phyloP scores from a whole-genome alignment of 805 yeast species.

The Spathaspora hagerdaliae region DNA sequence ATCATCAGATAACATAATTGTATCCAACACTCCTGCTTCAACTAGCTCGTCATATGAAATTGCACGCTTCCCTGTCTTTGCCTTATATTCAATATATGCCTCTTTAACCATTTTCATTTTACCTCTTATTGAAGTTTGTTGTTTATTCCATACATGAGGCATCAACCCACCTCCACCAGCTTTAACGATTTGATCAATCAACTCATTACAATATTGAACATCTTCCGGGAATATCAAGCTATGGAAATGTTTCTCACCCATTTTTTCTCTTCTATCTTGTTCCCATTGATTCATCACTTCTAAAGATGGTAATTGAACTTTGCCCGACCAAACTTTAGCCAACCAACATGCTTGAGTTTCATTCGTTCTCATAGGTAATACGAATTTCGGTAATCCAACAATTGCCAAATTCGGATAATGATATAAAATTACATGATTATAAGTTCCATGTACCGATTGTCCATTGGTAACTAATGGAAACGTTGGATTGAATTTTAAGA shows the following conservation, averaged over 20 bases:
- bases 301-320: conserved; percentile 35
- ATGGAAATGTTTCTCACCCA: conserved; percentile 21
- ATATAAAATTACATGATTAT: conserved; percentile 44
- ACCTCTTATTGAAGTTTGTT: conserved; percentile 40
- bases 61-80: conserved; percentile 37
- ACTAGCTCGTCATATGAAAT: conserved; percentile 34
- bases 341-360: conserved; percentile 46
- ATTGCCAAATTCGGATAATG: conserved; percentile 43
- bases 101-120: conserved; percentile 42
- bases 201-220: conserved; percentile 48
- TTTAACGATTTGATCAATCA: conserved; percentile 17
- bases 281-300: conserved; percentile 33
- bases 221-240: conserved; percentile 52
- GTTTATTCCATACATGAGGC: conserved; percentile 52
- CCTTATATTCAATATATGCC: conserved; percentile 37
- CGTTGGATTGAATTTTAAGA: conserved; percentile 15
- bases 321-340: conserved; percentile 40
- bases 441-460: conserved; percentile 31
- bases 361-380: conserved; percentile 49
- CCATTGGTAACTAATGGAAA: conserved; percentile 29
- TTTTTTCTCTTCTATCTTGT: conserved; percentile 22
- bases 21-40: conserved; percentile 17
- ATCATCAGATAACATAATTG: not conserved
- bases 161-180: conserved; percentile 41
- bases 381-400: conserved; percentile 40